Percentiles rank a stretch among this genome's conserved stretches.
Evolutionary conservation across 208 protist genomes (phyloP).

Genomic region (Trypanosoma conorhini): DNA sequence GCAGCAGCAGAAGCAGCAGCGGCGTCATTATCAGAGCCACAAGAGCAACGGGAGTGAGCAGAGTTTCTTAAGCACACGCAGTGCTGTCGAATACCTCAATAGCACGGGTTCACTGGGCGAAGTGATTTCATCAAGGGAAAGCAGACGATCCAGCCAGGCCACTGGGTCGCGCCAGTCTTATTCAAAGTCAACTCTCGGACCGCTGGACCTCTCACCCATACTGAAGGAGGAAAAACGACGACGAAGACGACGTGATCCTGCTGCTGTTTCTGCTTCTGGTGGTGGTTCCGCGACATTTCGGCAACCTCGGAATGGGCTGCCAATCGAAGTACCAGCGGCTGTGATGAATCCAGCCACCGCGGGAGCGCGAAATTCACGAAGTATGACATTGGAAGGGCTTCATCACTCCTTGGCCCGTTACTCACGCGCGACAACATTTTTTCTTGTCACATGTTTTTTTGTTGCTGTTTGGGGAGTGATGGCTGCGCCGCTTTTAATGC

Average conservation of each 20-base stretch:
- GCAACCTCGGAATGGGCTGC: slow-evolving; percentile 12
- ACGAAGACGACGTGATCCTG: neutral
- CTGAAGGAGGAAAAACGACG: slow-evolving; percentile 38
- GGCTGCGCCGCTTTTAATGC: slow-evolving; percentile 31
- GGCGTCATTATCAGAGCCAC: neutral
- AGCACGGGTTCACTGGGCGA: slow-evolving; percentile 38
- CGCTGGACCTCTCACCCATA: slow-evolving; percentile 60
- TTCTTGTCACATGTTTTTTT: slow-evolving; percentile 15
- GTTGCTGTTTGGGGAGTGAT: slow-evolving; percentile 12
- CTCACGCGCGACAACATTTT: slow-evolving; percentile 7
- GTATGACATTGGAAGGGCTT: slow-evolving; percentile 13
- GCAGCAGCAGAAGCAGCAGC: neutral
- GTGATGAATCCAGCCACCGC: neutral
- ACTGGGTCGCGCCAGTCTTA: slow-evolving; percentile 11
- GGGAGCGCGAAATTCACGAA: neutral
- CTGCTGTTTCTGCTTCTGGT: neutral
- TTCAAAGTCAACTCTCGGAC: slow-evolving; percentile 39
- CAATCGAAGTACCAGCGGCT: slow-evolving; percentile 26
- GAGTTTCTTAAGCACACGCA: slow-evolving; percentile 26
- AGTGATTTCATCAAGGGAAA: slow-evolving; percentile 57
- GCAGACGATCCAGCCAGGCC: slow-evolving; percentile 27
- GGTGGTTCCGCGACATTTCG: neutral
- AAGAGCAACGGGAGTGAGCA: slow-evolving; percentile 15
- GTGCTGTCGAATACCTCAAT: slow-evolving; percentile 25
- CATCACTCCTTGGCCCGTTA: slow-evolving; percentile 6